Evolutionary conservation across 2,329 filamentous ascomycete genomes (phyloP).

Genomic region (Claviceps digitariae): DNA sequence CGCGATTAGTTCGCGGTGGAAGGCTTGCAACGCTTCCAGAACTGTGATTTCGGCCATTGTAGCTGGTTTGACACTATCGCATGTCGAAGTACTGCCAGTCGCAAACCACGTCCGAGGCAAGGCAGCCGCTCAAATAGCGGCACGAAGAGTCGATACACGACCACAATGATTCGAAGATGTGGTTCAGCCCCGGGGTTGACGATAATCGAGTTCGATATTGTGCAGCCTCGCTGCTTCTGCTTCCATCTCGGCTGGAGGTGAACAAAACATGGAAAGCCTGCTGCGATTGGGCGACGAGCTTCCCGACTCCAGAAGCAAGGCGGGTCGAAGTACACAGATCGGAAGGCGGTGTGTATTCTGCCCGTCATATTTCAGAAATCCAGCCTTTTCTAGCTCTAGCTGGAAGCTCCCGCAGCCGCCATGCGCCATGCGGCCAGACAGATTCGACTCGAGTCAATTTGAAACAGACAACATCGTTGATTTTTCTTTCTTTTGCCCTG

Average conservation of each 20-base stretch:
- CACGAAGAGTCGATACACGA: background rate
- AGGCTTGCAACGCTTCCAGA: conserved; percentile 64
- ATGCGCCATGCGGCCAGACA: no score
- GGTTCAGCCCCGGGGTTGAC: conserved; percentile 3
- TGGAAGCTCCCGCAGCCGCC: background rate
- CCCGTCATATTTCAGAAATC: conserved; percentile 12
- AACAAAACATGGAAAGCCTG: conserved; percentile 7
- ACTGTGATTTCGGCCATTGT: conserved; percentile 61
- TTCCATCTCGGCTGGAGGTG: conserved; percentile 11
- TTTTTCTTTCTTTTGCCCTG: background rate
- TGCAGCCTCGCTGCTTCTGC: conserved; percentile 19
- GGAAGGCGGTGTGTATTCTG: conserved; percentile 23
- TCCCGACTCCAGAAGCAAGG: conserved; percentile 12
- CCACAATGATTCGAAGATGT: conserved; percentile 8
- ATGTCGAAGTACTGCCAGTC: conserved; percentile 19
- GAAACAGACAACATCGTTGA: no score
- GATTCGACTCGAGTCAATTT: background rate
- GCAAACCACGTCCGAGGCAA: background rate
- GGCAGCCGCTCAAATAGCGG: background rate
- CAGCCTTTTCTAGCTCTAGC: background rate
- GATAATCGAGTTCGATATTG: conserved; percentile 13
- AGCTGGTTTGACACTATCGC: conserved; percentile 28
- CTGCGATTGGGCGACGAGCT: conserved; percentile 10
- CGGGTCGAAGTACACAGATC: conserved; percentile 15
- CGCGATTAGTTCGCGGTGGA: conserved; percentile 74